Percentiles rank a stretch among this genome's conserved stretches.
phyloP scores from a whole-genome alignment of 2,329 filamentous ascomycete species.

The Pseudogymnoascus sp. region DNA sequence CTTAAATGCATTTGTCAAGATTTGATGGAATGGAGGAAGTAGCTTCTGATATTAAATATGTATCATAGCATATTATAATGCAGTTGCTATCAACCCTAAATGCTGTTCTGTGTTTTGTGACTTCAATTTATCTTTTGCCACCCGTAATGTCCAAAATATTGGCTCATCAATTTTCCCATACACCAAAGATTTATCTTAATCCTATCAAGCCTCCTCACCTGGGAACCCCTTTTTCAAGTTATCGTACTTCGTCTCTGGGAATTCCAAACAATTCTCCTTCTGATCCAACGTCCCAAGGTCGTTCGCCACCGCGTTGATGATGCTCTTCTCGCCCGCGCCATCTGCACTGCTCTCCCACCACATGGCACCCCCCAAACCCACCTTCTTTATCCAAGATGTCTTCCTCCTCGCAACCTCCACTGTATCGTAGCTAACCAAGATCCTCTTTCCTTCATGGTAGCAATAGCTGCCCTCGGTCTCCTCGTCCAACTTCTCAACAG shows the following conservation, averaged over 20 bases:
- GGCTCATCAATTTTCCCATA: neutral
- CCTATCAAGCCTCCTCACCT: constrained; percentile 32
- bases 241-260: constrained; percentile 61
- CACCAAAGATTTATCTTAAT: neutral
- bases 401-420: constrained; percentile 60
- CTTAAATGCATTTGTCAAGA: constrained; percentile 12
- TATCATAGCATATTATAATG: neutral
- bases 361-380: constrained; percentile 79
- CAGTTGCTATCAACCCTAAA: constrained; percentile 10
- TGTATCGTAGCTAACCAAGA: constrained; percentile 75
- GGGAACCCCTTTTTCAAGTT: constrained; percentile 55
- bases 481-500: constrained; percentile 55
- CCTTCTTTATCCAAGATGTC: constrained; percentile 58
- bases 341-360: constrained; percentile 93
- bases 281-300: constrained; percentile 44
- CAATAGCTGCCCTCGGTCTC: constrained; percentile 66
- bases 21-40: constrained; percentile 7
- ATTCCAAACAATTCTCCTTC: constrained; percentile 51
- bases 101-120: neutral
- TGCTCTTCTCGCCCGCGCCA: constrained; percentile 52
- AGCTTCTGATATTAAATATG: constrained; percentile 3
- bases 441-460: constrained; percentile 54
- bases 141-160: neutral
- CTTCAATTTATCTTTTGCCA: neutral
- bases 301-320: constrained; percentile 59